Base-by-base conservation (phyloP, 768 basidiomycete species). In the Mrakia blollopis region DNA sequence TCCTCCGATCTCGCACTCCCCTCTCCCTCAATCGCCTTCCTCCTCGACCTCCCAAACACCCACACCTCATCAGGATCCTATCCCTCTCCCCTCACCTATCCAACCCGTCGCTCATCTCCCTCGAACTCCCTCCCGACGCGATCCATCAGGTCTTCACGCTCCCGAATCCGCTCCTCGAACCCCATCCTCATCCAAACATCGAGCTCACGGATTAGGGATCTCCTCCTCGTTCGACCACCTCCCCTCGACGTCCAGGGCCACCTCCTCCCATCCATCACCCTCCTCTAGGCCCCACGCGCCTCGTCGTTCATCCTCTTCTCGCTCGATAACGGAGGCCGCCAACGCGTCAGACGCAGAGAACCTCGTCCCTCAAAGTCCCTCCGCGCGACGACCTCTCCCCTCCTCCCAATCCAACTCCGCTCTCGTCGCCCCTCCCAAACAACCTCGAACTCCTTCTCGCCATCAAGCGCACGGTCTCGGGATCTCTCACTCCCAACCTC, bases 221-320 rank as follows among this genome's bases (percentile, higher is more conserved):
- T 54, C 69, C 41, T 54, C 44, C 6, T 71, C 69, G 6, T 71
- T 41, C 65, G 65, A 68, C 37, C 65, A 39, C 35, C 65, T 41
- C 13, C 32, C 63, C 21, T 65, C 63, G 9, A 21, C 21, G 13
- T n/a, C 32, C 35, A 11, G 35, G 14, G 25, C 8, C 35, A 25
- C 65, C 18, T 32, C 62, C 1, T 32, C 62, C 0, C 62, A 30
- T 8, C 62, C 62, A 23, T 32, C 65, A 6, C 65, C 65, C 23
- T 68, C 65, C 7, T 68, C 35, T 23, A 9, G 21, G 18, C 47
- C 47, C 2, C 47, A 50, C 14, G 3, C 13, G 2, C 23, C 25
- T 41, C 35, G 65, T 13, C 21, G 65, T 25, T 18, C 65, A n/a
- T 68, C 65, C 25, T n/a, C 65, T 9, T 37, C 65, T 21, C 35